These are phyloP conservation scores for Neurospora sp. DNA, from an alignment of 2,329 filamentous ascomycete genomes.

Conservation along the genomic window DNA sequence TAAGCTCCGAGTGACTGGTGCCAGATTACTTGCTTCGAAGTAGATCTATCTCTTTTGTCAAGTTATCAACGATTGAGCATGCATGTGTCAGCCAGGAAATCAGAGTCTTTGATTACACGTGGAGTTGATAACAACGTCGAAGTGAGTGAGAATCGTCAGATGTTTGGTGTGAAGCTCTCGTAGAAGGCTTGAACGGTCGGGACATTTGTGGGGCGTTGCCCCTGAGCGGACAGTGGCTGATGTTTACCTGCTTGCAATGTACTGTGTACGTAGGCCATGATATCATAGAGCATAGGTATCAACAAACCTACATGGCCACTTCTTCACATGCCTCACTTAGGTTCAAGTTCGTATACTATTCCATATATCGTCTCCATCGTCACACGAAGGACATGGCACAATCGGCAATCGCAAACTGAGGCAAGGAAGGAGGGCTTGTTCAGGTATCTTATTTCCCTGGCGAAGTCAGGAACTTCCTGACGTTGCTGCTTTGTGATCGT, in stretches of 20 bases:
- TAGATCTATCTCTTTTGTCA: neutral
- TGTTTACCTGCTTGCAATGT: neutral
- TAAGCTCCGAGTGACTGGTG: neutral
- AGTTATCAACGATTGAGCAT: neutral
- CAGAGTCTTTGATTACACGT: neutral
- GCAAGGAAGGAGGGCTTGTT: slow-evolving; percentile 5
- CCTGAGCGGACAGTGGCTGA: neutral
- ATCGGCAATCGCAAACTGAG: neutral
- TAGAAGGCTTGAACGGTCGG: neutral
- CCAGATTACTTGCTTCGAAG: neutral
- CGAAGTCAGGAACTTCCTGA: slow-evolving; percentile 14
- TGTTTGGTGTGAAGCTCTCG: neutral
- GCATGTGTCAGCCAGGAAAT: no score
- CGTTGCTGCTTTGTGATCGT: slow-evolving; percentile 13
- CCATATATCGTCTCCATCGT: neutral
- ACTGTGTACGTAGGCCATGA: neutral
- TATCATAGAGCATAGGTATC: neutral
- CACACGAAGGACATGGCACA: neutral
- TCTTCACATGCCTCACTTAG: neutral
- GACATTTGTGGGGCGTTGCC: neutral
- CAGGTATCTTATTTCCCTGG: slow-evolving; percentile 11
- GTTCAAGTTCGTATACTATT: neutral
- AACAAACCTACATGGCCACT: no score
- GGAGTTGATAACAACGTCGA: neutral
- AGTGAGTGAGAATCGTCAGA: neutral